Percentiles rank a stretch among this genome's conserved stretches.
Evolutionary conservation across 805 yeast species (phyloP).

Genomic region (Isabelozyma heimii): DNA sequence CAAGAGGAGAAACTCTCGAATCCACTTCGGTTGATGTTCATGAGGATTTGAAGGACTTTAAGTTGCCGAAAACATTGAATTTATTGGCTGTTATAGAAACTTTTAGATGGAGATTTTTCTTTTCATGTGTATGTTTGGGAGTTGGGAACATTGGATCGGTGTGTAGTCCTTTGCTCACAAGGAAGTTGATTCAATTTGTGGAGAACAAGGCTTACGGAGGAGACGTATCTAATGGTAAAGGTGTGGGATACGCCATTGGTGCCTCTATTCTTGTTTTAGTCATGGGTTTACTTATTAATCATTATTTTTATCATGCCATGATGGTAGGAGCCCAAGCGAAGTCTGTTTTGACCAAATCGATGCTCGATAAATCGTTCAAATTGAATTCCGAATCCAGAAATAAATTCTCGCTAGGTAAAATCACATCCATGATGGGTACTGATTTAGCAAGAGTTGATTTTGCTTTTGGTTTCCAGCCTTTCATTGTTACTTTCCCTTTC

Average conservation of each 20-base stretch:
- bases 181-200: conserved; percentile 29
- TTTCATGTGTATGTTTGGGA: conserved; percentile 25
- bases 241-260: conserved; percentile 35
- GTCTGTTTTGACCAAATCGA: conserved; percentile 62
- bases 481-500: conserved; percentile 57
- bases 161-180: conserved; percentile 21
- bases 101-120: conserved; percentile 21
- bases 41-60: conserved; percentile 25
- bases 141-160: conserved; percentile 2
- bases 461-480: conserved; percentile 60
- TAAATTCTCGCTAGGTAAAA: conserved; percentile 58
- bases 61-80: conserved; percentile 12
- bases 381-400: conserved; percentile 55
- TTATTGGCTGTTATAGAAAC: conserved; percentile 18
- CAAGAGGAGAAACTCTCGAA: conserved; percentile 15
- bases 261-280: conserved; percentile 10
- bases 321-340: conserved; percentile 64
- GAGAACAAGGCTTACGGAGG: conserved; percentile 18
- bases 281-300: conserved; percentile 40
- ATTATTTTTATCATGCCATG: conserved; percentile 56
- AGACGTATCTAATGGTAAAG: conserved; percentile 16
- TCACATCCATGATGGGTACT: conserved; percentile 72
- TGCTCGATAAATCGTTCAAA: conserved; percentile 62
- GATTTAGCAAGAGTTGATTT: conserved; percentile 75
- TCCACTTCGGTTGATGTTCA: conserved; percentile 11